Percentiles rank a stretch among this genome's conserved stretches.
phyloP scores from a whole-genome alignment of 768 basidiomycete genomes.

The Dendrothele bispora region DNA sequence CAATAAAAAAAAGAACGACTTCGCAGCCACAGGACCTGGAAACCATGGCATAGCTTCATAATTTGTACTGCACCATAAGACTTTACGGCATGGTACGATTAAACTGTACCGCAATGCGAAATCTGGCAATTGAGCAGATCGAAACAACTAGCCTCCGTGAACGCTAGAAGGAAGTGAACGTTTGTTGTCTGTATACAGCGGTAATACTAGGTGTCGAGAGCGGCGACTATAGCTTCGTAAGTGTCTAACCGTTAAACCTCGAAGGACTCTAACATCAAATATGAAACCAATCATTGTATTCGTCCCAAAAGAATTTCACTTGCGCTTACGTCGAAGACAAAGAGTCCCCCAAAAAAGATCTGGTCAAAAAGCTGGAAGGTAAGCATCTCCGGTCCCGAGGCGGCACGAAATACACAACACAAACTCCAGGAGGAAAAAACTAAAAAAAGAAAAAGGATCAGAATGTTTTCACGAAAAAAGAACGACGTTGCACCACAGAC shows the following conservation, averaged over 20 bases:
- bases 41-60: no score
- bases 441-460: constrained; percentile 37
- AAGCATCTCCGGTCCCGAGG: constrained; percentile 42
- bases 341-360: constrained; percentile 29
- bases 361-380: constrained; percentile 41
- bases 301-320: background rate
- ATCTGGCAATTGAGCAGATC: no score
- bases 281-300: background rate
- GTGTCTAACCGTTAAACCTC: no score
- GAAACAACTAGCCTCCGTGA: no score
- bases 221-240: constrained; percentile 55
- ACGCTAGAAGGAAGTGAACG: constrained; percentile 51
- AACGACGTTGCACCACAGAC: constrained; percentile 23
- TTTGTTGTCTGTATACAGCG: constrained; percentile 37
- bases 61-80: no score
- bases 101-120: no score
- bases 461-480: constrained; percentile 33
- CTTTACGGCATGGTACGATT: no score
- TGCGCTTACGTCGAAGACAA: background rate
- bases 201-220: constrained; percentile 48
- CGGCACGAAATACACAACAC: constrained; percentile 48
- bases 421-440: constrained; percentile 32
- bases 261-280: constrained; percentile 51
- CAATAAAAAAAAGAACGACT: no score
- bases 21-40: no score